A percentile compares a stretch with the other conserved stretches of the same genome.
These are phyloP conservation scores for Ceratocystis cubensis DNA, from an alignment of 2,329 filamentous ascomycete species.

Conservation along the genomic window DNA sequence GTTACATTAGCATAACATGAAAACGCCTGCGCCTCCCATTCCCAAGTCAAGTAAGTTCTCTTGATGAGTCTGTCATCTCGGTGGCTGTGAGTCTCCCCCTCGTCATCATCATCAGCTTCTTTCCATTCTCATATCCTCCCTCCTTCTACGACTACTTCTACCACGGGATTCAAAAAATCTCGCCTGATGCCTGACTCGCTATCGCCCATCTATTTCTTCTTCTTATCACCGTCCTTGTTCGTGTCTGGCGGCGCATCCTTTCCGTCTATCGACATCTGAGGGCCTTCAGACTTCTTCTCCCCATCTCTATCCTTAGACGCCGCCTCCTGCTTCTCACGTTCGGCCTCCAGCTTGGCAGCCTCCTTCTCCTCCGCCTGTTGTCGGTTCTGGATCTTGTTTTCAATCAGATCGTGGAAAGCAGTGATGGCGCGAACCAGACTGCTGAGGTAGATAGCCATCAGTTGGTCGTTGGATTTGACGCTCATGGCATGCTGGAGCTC, in stretches of 20 bases:
- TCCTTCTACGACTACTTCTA: background rate
- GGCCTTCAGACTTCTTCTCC: constrained; percentile 37
- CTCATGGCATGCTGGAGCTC: constrained; percentile 95
- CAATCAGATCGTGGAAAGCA: constrained; percentile 96
- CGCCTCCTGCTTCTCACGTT: constrained; percentile 47
- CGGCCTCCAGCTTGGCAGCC: constrained; percentile 60
- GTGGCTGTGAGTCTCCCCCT: constrained; percentile 3
- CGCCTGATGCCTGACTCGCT: no score
- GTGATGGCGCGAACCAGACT: constrained; percentile 95
- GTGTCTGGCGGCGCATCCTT: constrained; percentile 44
- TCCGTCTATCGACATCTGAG: constrained; percentile 18
- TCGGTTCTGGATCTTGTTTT: constrained; percentile 99
- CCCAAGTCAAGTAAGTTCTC: background rate
- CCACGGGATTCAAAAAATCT: background rate
- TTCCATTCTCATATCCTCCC: background rate
- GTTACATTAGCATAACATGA: constrained; percentile 16
- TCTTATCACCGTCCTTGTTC: constrained; percentile 42
- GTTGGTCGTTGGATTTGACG: constrained; percentile 97
- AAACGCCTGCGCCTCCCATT: constrained; percentile 15
- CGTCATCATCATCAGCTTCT: constrained; percentile 1
- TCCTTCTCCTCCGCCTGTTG: constrained; percentile 96
- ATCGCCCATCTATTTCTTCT: constrained; percentile 31
- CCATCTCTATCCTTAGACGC: constrained; percentile 27
- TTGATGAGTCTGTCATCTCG: constrained; percentile 11
- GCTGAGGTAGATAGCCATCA: constrained; percentile 96